Base-by-base conservation (phyloP, 139 green algal species). In the Haematococcus sp. region DNA sequence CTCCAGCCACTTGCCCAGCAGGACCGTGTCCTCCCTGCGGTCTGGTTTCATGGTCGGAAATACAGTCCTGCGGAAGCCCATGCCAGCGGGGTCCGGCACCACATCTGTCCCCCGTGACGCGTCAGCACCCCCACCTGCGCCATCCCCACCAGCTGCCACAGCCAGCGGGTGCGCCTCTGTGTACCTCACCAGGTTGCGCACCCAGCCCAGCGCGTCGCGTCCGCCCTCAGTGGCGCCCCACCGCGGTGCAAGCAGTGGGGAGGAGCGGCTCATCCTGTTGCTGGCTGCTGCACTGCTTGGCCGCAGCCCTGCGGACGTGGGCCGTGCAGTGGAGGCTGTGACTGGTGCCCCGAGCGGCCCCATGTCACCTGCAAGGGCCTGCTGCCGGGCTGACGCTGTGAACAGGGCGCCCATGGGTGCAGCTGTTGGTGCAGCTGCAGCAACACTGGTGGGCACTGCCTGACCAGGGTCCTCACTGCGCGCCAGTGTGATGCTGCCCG, bases 1-100 rank as follows among this genome's bases (percentile, higher is more conserved):
- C 27, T 73, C 49, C 63, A 89, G 79, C 84, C 84, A 88, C 9
- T 70, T 23, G 59, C 84, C 70, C 68, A 89, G 84, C 67, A 81
- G 64, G 4, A 74, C 19, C 0, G 75, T 76, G 54, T 89, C 84
- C 44, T 89, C 78, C 4, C 78, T 52, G 4, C 78, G 68, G 31
- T 58, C 71, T 2, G 78, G 78, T 0, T 69, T 69, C 16, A 54
- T 3, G 31, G 40, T 63, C 4, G 66, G 66, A 11, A 72, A 61
- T 44, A 72, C 66, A 4, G 46, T 46, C 23, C 34, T 19, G 40
- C 61, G 35, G 33, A 68, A 52, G 32, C 32, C 61, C 11, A 3
- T 51, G 19, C 66, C 66, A 9, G 23, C 17, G 19, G 64, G 23
- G 11, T 72, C 66, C 13, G 33, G 44, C 66, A 44, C 28, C 1